Base-by-base conservation (phyloP, 2,329 filamentous ascomycete species). In the Fusarium longipes region DNA sequence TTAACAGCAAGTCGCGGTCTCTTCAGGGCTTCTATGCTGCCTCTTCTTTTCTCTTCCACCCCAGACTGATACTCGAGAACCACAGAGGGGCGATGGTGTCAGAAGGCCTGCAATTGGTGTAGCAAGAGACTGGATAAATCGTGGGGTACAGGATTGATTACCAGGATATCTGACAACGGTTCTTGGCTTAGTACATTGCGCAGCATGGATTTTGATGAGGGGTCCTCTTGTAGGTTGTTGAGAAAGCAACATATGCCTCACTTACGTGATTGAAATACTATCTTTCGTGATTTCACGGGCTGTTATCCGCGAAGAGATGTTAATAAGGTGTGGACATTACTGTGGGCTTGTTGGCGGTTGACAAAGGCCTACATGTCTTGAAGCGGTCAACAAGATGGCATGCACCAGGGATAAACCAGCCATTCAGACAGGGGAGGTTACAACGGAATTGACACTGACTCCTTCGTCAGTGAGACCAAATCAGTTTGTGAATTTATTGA, bases 101-200 rank as follows among this genome's bases (percentile, higher is more conserved):
- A 44, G 38, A 27, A 25, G 35, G 33, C 10, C 25, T 54, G 10
- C 45, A 56, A 65, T 66, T 66, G 62, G 62, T 30, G 47, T 12
- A 38, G 25, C 5, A 27, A 8, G 30, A 49, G 17, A 15, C 24
- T 56, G 30, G 15, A 39, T 42, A 15, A 48, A 61, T 51, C 63
- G 56, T 62, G 62, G 63, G 63, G 63, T 65, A 48, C 45, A 63
- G 33, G n/a, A 30, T 30, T 40, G 25, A 27, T 35, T 38, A 61
- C 40, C 36, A 33, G 54, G 62, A 39, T 49, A 50, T 43, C 27
- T 38, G 43, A 29, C 38, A 27, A 53, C 45, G 27, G 38, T 53
- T 51, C 58, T 61, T 61, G 40, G 40, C 45, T n/a, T n/a, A n/a
- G n/a, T 52, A 29, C 36, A 20, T n/a, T n/a, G 20, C 38, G 29